Evolutionary conservation across 768 basidiomycete species (phyloP), one percentile per base, ranked within the genome.

Genomic region (Rhodotorula taiwanensis): DNA sequence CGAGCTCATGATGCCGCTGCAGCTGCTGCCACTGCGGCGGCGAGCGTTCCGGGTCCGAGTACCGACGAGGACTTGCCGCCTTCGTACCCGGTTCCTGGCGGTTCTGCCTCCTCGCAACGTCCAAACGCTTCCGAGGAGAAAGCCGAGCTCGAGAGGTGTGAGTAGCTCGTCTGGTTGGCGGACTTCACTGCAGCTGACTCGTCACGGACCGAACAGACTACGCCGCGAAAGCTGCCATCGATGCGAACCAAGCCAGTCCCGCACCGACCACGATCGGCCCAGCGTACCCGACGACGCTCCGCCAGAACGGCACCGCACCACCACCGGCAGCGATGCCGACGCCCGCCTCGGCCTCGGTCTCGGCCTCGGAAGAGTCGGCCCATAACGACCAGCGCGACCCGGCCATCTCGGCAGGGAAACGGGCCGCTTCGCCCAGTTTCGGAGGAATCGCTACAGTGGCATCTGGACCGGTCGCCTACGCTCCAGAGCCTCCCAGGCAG

Each of bases 121-220:
- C 43, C 39, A 18, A 44, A 42, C 6, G 66, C 60, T 4, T 57
- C 66, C 0, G 56, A 62, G 9, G 66, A 67, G 49, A 67, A 67
- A 36, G 65, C 57, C 1, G 60, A 66, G 23, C 47, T 66, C 3
- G 34, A 52, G 31, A n/a, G 41, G 5, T 58, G 58, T 58, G n/a
- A 10, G 58, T 51, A 10, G 10, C 16, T 5, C 27, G 30, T 14
- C 11, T 50, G 21, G 1, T 39, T 18, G 6, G 7, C 34, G 15
- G 21, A 5, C 3, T 27, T 1, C 4, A 10, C 2, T 27, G 2
- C 9, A 4, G 18, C 34, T 49, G 21, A 7, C 31, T 25, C 23
- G 27, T 18, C 5, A 27, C n/a, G 4, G 13, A 10, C 23, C 2
- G 11, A 31, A 4, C 43, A 62, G 61, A 62, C 50, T 62, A 62